Evolutionary conservation across 495 filamentous ascomycete species (phyloP), one percentile per base, ranked within the genome.

Genomic region (Aspergillus taichungensis): DNA sequence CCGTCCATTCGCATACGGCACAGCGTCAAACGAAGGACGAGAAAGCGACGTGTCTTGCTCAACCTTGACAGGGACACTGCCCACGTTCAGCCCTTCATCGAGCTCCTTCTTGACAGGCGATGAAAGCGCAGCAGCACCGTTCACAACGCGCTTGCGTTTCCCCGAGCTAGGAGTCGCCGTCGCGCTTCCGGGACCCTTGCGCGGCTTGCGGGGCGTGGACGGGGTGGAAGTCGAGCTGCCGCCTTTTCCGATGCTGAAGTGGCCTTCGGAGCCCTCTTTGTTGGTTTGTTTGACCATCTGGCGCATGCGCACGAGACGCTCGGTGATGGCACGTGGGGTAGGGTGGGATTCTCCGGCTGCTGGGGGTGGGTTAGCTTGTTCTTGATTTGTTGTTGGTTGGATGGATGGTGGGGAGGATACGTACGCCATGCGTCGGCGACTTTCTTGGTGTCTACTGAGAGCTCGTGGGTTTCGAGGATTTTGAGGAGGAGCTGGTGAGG

Each of bases 251-350:
- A 54, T 58, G 40, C 33, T 51, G 46, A 52, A 53, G 35, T 47
- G 42, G 40, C 47, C 50, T 0, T 48, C 42, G 18, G n/a, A 34
- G 24, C 35, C 31, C 11, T 18, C 40, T 11, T 53, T 47, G 14
- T n/a, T 37, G 5, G 48, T 11, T 13, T 24, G 18, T 24, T 54
- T 56, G 28, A 54, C 54, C 0, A 45, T 42, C 6, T 59, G 46
- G 32, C 69, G 68, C 43, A 76, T 71, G 9, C 56, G 64, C n/a
- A 56, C 46, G 0, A 76, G 60, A 6, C 68, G 70, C 45, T 75
- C 73, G 7, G 56, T 61, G 42, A 76, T 72, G n/a, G 73, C 73
- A 24, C 72, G 67, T 0, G 68, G 50, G 24, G 72, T 75, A 1
- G 71, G 71, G 6, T 49, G 53, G 6, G 63, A 51, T 9, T 56